Percentiles rank a stretch among this genome's conserved stretches.
These are phyloP conservation scores for Penicillium herquei DNA, from an alignment of 495 filamentous ascomycete species.

Conservation along the genomic window DNA sequence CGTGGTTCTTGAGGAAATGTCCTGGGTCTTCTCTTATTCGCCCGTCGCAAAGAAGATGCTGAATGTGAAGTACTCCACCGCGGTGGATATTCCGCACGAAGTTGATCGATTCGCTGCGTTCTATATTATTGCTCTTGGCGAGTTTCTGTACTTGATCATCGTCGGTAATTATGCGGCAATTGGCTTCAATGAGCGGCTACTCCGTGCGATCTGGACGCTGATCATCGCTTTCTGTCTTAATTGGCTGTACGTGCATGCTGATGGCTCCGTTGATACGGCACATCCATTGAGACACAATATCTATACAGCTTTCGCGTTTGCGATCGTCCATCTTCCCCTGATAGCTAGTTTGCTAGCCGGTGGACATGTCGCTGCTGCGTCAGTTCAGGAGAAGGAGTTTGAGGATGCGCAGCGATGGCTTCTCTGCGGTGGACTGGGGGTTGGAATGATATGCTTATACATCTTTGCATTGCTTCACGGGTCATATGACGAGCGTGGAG, in stretches of 20 bases:
- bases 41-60: slow-evolving; percentile 35
- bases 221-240: slow-evolving; percentile 48
- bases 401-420: slow-evolving; percentile 34
- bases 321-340: slow-evolving; percentile 39
- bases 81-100: slow-evolving; percentile 46
- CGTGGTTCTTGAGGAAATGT: slow-evolving; percentile 29
- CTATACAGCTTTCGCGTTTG: slow-evolving; percentile 33
- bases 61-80: slow-evolving; percentile 34
- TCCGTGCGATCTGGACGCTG: slow-evolving; percentile 42
- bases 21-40: slow-evolving; percentile 35
- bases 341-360: slow-evolving; percentile 37
- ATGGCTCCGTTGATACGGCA: slow-evolving; percentile 29
- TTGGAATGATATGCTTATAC: slow-evolving; percentile 38
- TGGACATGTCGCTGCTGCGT: slow-evolving; percentile 37
- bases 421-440: slow-evolving; percentile 35
- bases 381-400: slow-evolving; percentile 22
- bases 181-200: slow-evolving; percentile 34
- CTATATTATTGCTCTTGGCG: slow-evolving; percentile 50
- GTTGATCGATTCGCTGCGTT: slow-evolving; percentile 49
- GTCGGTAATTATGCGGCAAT: slow-evolving; percentile 36
- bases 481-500: slow-evolving; percentile 25
- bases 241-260: slow-evolving; percentile 41
- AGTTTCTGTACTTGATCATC: slow-evolving; percentile 46
- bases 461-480: slow-evolving; percentile 32
- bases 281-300: slow-evolving; percentile 38